Evolutionary conservation across 2,329 filamentous ascomycete genomes (phyloP).

Genomic region (Colletotrichum godetiae): DNA sequence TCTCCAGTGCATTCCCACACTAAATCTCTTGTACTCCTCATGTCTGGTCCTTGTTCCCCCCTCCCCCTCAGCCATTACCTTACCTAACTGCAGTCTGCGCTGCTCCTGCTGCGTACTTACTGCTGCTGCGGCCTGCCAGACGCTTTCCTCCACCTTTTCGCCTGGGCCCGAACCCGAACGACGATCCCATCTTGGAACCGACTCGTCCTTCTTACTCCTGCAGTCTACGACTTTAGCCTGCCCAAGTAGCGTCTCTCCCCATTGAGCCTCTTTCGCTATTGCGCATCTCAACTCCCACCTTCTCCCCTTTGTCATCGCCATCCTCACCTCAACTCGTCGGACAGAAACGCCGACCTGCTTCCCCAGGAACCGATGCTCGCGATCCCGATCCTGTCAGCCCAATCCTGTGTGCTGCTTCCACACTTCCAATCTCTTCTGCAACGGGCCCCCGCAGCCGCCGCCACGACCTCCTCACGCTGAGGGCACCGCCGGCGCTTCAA

Average conservation of each 20-base stretch:
- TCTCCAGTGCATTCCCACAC: neutral
- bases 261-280: conserved; percentile 13
- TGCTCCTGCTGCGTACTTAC: neutral
- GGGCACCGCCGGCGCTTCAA: conserved; percentile 25
- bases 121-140: conserved; percentile 1
- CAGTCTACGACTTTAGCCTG: conserved; percentile 16
- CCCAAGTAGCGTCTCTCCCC: conserved; percentile 15
- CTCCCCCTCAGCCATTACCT: neutral
- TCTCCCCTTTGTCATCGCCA: neutral
- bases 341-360: neutral
- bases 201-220: conserved; percentile 27
- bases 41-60: neutral
- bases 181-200: conserved; percentile 30
- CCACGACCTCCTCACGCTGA: conserved; percentile 30
- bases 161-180: conserved; percentile 32
- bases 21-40: neutral
- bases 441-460: conserved; percentile 34
- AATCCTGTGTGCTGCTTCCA: conserved; percentile 17
- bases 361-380: conserved; percentile 14
- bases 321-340: neutral
- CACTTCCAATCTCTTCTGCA: conserved; percentile 31
- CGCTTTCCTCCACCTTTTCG: conserved; percentile 26
- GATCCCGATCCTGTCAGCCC: conserved; percentile 19
- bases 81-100: neutral
- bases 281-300: conserved; percentile 15